Evolutionary conservation across 2,329 filamentous ascomycete genomes (phyloP).

Genomic region (Alternaria alternata): DNA sequence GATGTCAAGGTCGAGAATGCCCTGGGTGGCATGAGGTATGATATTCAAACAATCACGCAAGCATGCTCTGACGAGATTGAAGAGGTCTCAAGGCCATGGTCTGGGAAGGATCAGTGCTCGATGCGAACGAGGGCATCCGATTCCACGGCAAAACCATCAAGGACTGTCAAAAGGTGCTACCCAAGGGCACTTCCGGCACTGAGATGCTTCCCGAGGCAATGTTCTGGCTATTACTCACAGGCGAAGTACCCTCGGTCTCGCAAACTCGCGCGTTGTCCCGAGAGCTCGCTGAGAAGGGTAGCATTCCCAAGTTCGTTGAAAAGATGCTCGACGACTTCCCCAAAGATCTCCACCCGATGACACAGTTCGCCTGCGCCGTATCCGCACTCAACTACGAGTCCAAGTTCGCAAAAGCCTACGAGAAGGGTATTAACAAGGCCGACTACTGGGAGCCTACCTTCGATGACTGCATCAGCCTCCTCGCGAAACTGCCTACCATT

Average conservation of each 20-base stretch:
- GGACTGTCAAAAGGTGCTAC: slow-evolving; percentile 92
- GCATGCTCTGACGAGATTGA: slow-evolving; percentile 19
- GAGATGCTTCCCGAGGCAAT: slow-evolving; percentile 99
- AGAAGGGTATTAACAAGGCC: slow-evolving; percentile 87
- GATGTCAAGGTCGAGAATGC: slow-evolving; percentile 95
- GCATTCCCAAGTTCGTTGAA: slow-evolving; percentile 81
- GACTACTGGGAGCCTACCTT: slow-evolving; percentile 99
- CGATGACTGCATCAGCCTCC: slow-evolving; percentile 90
- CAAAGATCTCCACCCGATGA: slow-evolving; percentile 94
- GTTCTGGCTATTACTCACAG: slow-evolving; percentile 98
- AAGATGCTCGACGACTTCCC: slow-evolving; percentile 92
- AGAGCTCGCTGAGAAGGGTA: slow-evolving; percentile 85
- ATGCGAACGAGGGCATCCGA: slow-evolving; percentile 95
- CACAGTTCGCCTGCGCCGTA: slow-evolving; percentile 93
- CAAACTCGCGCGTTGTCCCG: slow-evolving; percentile 85
- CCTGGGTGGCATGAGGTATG: slow-evolving; percentile 88
- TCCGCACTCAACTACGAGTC: slow-evolving; percentile 96
- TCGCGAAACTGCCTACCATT: slow-evolving; percentile 95
- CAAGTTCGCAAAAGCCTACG: slow-evolving; percentile 92
- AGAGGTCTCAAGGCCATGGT: slow-evolving; percentile 95
- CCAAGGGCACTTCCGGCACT: slow-evolving; percentile 89
- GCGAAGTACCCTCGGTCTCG: slow-evolving; percentile 81
- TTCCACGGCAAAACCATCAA: slow-evolving; percentile 99
- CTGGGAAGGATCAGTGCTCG: slow-evolving; percentile 97
- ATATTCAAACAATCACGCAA: not conserved